Percentiles rank a stretch among this genome's conserved stretches.
Conservation (phyloP, 306 rosid genomes). For the Trifolium dubium region DNA sequence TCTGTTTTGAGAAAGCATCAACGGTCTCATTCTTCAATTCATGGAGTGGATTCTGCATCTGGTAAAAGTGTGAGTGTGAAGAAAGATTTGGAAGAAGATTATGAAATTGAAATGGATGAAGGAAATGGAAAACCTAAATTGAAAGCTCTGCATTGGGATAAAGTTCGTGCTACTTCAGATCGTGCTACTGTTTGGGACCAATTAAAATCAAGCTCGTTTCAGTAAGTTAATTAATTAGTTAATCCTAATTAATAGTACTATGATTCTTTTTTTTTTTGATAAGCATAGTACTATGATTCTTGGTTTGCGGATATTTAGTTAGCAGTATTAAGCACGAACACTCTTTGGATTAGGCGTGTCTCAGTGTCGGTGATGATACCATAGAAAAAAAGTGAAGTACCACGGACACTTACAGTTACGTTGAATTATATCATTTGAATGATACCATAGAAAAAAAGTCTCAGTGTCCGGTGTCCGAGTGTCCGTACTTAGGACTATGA, state of each 20-base stretch:
- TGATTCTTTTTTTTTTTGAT: no score
- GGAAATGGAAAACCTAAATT: conserved; percentile 76
- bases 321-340: background rate
- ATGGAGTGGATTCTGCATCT: conserved; percentile 41
- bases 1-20: conserved; percentile 43
- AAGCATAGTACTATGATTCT: no score
- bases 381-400: no score
- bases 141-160: conserved; percentile 98
- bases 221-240: conserved; percentile 58
- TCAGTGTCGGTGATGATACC: no score
- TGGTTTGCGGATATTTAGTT: background rate
- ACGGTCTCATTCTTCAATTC: conserved; percentile 42
- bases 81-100: conserved; percentile 48
- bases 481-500: background rate
- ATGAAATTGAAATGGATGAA: conserved; percentile 60
- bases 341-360: no score
- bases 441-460: no score
- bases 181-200: conserved; percentile 99
- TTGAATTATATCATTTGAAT: no score
- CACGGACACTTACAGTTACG: no score
- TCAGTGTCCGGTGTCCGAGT: no score
- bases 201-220: conserved; percentile 94
- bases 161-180: conserved; percentile 92
- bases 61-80: conserved; percentile 25
- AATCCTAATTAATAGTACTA: background rate